A percentile compares a stretch with the other conserved stretches of the same genome.
Evolutionary conservation across 1,284 basidiomycete species (phyloP).

Genomic region (Papiliotrema fonsecae): DNA sequence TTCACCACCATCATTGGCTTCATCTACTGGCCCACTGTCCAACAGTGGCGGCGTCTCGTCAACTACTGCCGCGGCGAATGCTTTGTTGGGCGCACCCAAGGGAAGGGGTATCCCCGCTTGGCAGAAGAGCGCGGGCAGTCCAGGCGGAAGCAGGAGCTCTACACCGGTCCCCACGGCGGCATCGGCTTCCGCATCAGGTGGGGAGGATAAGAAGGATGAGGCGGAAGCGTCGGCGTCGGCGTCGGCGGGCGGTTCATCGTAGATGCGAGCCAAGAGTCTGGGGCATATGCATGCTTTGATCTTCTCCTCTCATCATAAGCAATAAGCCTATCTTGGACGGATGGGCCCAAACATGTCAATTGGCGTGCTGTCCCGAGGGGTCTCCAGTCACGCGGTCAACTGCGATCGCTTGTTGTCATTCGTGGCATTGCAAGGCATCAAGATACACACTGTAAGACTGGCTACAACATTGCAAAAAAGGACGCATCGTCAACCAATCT

Average conservation of each 20-base stretch:
- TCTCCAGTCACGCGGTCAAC: no score
- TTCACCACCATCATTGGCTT: conserved; percentile 36
- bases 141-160: conserved; percentile 8
- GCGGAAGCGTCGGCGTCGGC: background rate
- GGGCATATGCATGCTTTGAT: no score
- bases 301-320: no score
- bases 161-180: conserved; percentile 1
- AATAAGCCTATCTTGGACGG: no score
- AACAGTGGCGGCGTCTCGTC: background rate
- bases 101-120: conserved; percentile 76
- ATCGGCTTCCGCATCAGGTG: background rate
- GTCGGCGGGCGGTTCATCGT: no score
- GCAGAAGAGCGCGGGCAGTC: conserved; percentile 59
- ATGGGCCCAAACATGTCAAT: no score
- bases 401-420: no score
- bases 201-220: conserved; percentile 5
- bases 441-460: background rate
- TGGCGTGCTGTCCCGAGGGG: no score
- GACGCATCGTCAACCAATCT: no score
- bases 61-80: conserved; percentile 34
- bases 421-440: background rate
- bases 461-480: no score
- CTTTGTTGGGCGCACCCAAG: conserved; percentile 37
- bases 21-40: background rate
- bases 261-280: no score